Conservation (phyloP, 306 rosid species). For the Arachis stenosperma region DNA sequence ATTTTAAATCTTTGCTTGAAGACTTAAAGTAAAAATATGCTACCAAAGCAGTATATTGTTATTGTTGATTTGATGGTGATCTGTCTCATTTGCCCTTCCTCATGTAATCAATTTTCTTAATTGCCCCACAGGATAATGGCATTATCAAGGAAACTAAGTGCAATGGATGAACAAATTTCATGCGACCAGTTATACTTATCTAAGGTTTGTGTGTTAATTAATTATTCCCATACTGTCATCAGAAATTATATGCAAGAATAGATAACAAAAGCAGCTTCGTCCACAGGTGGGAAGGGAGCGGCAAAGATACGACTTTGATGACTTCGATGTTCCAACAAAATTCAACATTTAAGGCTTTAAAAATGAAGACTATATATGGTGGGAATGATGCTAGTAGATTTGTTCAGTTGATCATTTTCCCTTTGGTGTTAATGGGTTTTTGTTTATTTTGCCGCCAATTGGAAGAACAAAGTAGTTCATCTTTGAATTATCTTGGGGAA, state of each 20-base stretch:
- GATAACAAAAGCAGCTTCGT: conserved; percentile 2
- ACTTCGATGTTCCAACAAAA: conserved; percentile 77
- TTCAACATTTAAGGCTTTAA: conserved; percentile 52
- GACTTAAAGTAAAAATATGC: conserved; percentile 4
- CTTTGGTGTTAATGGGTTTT: background rate
- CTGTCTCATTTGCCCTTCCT: background rate
- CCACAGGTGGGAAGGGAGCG: conserved; percentile 81
- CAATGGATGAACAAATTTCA: conserved; percentile 69
- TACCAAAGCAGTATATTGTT: background rate
- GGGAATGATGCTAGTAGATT: conserved; percentile 26
- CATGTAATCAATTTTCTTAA: conserved; percentile 3
- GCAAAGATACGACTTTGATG: conserved; percentile 75
- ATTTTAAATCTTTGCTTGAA: background rate
- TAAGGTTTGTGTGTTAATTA: conserved; percentile 51
- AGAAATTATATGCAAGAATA: conserved; percentile 19
- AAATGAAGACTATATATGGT: conserved; percentile 21
- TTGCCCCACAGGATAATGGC: conserved; percentile 64
- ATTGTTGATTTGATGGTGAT: background rate
- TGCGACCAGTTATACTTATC: conserved; percentile 72
- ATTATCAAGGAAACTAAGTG: conserved; percentile 68
- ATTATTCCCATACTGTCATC: background rate
- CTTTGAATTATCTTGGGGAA: conserved; percentile 12
- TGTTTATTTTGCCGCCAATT: background rate
- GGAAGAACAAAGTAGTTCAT: conserved; percentile 8
- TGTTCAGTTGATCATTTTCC: background rate